phyloP scores from a whole-genome alignment of 2,329 filamentous ascomycete genomes.

The Aspergillus sp. region DNA sequence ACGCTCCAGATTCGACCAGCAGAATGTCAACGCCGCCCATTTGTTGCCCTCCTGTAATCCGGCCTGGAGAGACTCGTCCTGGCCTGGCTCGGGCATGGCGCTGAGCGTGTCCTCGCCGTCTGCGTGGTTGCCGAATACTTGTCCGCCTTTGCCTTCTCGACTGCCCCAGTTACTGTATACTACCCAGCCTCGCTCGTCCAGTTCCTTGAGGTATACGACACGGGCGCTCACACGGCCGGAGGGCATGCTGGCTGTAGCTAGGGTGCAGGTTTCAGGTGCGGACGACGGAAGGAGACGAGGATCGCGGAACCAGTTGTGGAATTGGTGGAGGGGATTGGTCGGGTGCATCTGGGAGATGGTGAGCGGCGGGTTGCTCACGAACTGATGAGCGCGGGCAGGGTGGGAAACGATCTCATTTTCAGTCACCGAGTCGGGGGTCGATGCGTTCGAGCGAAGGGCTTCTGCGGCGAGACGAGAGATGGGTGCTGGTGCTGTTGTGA shows the following conservation, averaged over 20 bases:
- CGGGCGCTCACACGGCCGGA: slow-evolving; percentile 81
- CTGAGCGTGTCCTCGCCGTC: slow-evolving; percentile 32
- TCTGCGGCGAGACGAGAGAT: slow-evolving; percentile 18
- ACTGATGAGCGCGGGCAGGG: slow-evolving; percentile 46
- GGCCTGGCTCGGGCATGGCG: slow-evolving; percentile 64
- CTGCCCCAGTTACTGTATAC: slow-evolving; percentile 91
- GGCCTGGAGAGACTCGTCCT: slow-evolving; percentile 16
- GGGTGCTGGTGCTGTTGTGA: slow-evolving; percentile 9
- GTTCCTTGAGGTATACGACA: slow-evolving; percentile 92
- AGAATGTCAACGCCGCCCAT: slow-evolving; percentile 82
- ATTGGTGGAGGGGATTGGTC: slow-evolving; percentile 72
- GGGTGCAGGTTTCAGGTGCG: slow-evolving; percentile 84
- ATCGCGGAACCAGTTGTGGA: slow-evolving; percentile 83
- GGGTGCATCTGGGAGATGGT: slow-evolving; percentile 45
- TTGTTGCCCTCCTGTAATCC: slow-evolving; percentile 57
- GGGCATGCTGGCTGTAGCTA: slow-evolving; percentile 82
- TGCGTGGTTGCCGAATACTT: slow-evolving; percentile 37
- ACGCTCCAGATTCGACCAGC: slow-evolving; percentile 82
- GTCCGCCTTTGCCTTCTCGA: slow-evolving; percentile 52
- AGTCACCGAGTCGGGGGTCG: slow-evolving; percentile 39
- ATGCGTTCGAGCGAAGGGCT: slow-evolving; percentile 33
- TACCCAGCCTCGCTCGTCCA: slow-evolving; percentile 80
- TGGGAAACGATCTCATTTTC: slow-evolving; percentile 38
- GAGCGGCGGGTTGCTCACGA: slow-evolving; percentile 45
- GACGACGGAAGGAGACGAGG: slow-evolving; percentile 64